A percentile compares a stretch with the other conserved stretches of the same genome.
These are phyloP conservation scores for Ceratobasidium sp. DNA, from an alignment of 1,284 basidiomycete genomes.

Conservation along the genomic window DNA sequence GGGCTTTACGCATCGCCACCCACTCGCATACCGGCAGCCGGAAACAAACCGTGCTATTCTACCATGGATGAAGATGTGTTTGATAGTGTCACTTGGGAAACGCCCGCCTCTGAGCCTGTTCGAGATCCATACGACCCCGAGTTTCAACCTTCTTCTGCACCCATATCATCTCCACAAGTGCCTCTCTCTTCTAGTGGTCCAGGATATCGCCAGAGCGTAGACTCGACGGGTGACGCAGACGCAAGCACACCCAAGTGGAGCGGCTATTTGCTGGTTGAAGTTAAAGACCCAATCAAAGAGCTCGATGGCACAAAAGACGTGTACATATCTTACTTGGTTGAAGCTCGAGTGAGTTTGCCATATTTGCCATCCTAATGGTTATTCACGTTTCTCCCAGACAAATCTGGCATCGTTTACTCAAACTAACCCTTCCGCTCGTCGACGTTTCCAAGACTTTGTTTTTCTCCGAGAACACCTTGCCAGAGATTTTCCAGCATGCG, in stretches of 20 bases:
- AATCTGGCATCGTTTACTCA: constrained; percentile 82
- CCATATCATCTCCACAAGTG: constrained; percentile 43
- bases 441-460: constrained; percentile 97
- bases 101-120: constrained; percentile 57
- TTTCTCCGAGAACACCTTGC: constrained; percentile 90
- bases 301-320: constrained; percentile 95
- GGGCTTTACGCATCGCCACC: no score
- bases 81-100: constrained; percentile 86
- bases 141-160: constrained; percentile 48
- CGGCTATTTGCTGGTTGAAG: constrained; percentile 83
- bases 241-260: constrained; percentile 75
- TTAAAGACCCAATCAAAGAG: constrained; percentile 94
- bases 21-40: neutral
- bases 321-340: constrained; percentile 93
- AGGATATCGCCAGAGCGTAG: constrained; percentile 33
- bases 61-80: constrained; percentile 70
- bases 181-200: constrained; percentile 15
- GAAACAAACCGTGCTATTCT: neutral
- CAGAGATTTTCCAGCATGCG: constrained; percentile 94
- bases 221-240: constrained; percentile 31
- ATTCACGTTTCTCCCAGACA: constrained; percentile 60
- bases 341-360: constrained; percentile 79
- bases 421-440: constrained; percentile 73
- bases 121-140: constrained; percentile 55
- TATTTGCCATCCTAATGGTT: constrained; percentile 1